phyloP scores from a whole-genome alignment of 1,284 basidiomycete genomes.

The Rhodotorula glutinis region DNA sequence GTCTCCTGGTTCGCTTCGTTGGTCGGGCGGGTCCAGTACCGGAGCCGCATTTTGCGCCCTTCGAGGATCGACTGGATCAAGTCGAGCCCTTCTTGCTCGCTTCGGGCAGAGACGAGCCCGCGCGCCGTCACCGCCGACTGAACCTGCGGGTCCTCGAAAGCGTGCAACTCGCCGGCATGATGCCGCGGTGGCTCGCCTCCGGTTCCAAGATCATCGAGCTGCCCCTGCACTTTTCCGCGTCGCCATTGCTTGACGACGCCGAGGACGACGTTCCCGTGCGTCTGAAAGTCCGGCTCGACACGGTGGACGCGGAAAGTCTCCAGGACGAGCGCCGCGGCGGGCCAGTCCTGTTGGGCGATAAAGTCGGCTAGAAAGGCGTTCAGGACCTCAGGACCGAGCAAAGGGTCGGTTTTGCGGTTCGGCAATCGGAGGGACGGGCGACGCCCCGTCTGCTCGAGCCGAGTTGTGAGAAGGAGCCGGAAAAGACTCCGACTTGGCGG shows the following conservation, averaged over 20 bases:
- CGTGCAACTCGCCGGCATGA: not conserved
- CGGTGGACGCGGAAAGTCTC: slow-evolving; percentile 33
- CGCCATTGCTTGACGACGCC: slow-evolving; percentile 34
- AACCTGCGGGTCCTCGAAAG: not conserved
- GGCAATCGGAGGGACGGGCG: slow-evolving; percentile 11
- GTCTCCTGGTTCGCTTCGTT: not conserved
- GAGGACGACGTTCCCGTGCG: slow-evolving; percentile 34
- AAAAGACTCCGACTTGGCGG: slow-evolving; percentile 16
- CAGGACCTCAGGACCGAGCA: slow-evolving; percentile 13
- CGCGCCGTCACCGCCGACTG: not conserved
- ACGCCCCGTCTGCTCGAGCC: slow-evolving; percentile 4
- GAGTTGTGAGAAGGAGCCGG: slow-evolving; percentile 1
- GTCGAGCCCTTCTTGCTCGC: slow-evolving; percentile 8
- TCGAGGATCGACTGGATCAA: slow-evolving; percentile 22
- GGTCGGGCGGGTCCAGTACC: slow-evolving; percentile 11
- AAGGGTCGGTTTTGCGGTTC: not conserved
- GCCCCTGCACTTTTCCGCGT: slow-evolving; percentile 13
- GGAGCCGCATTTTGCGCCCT: slow-evolving; percentile 20
- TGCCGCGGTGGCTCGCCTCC: not conserved
- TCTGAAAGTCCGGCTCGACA: slow-evolving; percentile 25
- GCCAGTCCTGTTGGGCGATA: slow-evolving; percentile 16
- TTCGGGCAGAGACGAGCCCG: not conserved
- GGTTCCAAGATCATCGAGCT: not conserved
- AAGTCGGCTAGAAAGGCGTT: slow-evolving; percentile 24
- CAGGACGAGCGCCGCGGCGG: slow-evolving; percentile 24